Evolutionary conservation across 2,329 filamentous ascomycete genomes (phyloP).

Genomic region (Colletotrichum acutatum): DNA sequence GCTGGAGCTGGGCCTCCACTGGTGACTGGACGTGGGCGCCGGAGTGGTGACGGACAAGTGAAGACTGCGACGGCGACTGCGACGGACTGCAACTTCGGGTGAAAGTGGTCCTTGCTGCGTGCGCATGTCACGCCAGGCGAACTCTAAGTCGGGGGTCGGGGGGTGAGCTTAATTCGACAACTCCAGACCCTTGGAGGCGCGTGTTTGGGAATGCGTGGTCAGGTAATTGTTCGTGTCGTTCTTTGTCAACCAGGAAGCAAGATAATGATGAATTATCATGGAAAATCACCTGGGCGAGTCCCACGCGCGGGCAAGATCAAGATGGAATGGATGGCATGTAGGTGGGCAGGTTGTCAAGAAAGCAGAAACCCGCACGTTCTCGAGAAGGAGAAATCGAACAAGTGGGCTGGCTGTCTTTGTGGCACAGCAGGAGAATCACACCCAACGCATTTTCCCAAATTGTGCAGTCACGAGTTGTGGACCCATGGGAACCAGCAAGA

Average conservation of each 20-base stretch:
- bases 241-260: not conserved
- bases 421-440: not conserved
- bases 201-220: not conserved
- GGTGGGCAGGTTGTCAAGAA: not conserved
- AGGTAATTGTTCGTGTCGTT: not conserved
- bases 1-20: no score
- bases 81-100: constrained; percentile 28
- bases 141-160: constrained; percentile 20
- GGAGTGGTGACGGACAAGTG: not conserved
- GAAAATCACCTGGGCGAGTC: not conserved
- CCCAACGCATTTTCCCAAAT: not conserved
- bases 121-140: constrained; percentile 18
- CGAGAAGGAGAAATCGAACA: not conserved
- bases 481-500: not conserved
- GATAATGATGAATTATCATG: not conserved
- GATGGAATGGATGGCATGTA: not conserved
- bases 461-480: not conserved
- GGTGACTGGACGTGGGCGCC: no score
- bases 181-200: not conserved
- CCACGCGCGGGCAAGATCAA: not conserved
- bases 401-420: not conserved
- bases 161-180: constrained; percentile 35
- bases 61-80: not conserved
- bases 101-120: constrained; percentile 29
- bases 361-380: not conserved